These are phyloP conservation scores for Sarocladium oryzae DNA, from an alignment of 2,329 filamentous ascomycete genomes.

Conservation along the genomic window DNA sequence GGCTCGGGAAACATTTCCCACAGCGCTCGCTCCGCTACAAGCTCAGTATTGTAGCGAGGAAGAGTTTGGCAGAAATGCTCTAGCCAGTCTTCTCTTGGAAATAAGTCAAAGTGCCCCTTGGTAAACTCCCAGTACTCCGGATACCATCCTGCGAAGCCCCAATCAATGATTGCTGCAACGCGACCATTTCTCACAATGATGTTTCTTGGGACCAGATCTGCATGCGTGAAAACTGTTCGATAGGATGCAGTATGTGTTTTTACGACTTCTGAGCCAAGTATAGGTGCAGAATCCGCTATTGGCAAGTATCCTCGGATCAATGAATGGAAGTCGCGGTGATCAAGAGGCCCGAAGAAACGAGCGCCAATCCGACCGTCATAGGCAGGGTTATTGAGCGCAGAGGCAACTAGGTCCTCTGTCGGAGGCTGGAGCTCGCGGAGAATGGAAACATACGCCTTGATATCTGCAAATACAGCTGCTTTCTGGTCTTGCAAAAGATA, in stretches of 20 bases:
- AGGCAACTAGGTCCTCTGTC: slow-evolving; percentile 15
- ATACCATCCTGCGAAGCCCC: slow-evolving; percentile 28
- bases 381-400: slow-evolving; percentile 19
- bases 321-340: slow-evolving; percentile 20
- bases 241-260: slow-evolving; percentile 19
- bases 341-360: slow-evolving; percentile 20
- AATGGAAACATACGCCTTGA: slow-evolving; percentile 17
- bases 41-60: slow-evolving; percentile 19
- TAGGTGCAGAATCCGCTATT: slow-evolving; percentile 16
- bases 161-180: slow-evolving; percentile 24
- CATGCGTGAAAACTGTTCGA: slow-evolving; percentile 20
- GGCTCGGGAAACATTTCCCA: slow-evolving; percentile 17
- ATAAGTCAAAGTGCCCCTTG: slow-evolving; percentile 20
- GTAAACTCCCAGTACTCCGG: slow-evolving; percentile 27
- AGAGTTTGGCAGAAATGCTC: slow-evolving; percentile 16
- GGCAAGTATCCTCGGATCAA: slow-evolving; percentile 15
- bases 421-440: slow-evolving; percentile 21
- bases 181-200: slow-evolving; percentile 21
- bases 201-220: slow-evolving; percentile 20
- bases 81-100: slow-evolving; percentile 14
- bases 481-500: slow-evolving; percentile 16
- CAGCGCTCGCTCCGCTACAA: slow-evolving; percentile 17
- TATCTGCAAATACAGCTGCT: slow-evolving; percentile 16
- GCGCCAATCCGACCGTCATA: slow-evolving; percentile 20
- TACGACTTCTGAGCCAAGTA: slow-evolving; percentile 18